A percentile compares a stretch with the other conserved stretches of the same genome.
Conservation (phyloP, 805 yeast genomes). For the Candida piceae region DNA sequence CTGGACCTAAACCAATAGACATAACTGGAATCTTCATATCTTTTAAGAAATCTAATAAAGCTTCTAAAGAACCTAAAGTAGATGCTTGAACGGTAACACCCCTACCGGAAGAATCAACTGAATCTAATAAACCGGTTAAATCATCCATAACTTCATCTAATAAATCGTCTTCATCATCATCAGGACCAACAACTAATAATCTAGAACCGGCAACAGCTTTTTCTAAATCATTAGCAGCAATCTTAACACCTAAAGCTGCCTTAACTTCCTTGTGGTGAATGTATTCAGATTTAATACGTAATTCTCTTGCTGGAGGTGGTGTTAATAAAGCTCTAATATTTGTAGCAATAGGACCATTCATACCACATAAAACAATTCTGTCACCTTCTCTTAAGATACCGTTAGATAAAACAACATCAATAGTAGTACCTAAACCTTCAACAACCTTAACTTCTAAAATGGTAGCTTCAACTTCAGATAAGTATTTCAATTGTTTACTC, state of each 20-base stretch:
- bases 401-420: constrained; percentile 95
- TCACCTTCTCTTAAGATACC: constrained; percentile 96
- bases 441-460: constrained; percentile 95
- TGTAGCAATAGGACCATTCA: constrained; percentile 97
- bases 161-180: constrained; percentile 94
- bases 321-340: constrained; percentile 93
- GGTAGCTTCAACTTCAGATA: constrained; percentile 92
- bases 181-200: constrained; percentile 89
- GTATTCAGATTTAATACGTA: constrained; percentile 95
- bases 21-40: constrained; percentile 99
- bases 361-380: constrained; percentile 90
- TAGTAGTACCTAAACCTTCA: constrained; percentile 98
- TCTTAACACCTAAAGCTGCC: constrained; percentile 98
- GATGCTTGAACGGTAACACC: constrained; percentile 99
- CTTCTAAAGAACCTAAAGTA: constrained; percentile 96
- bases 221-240: constrained; percentile 95
- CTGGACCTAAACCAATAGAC: constrained; percentile 98
- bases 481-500: constrained; percentile 97
- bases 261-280: constrained; percentile 96
- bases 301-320: constrained; percentile 95
- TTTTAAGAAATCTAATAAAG: constrained; percentile 91
- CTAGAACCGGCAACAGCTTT: constrained; percentile 99
- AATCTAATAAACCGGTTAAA: constrained; percentile 86
- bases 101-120: constrained; percentile 89
- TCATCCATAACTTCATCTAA: constrained; percentile 99